These are phyloP conservation scores for Fusarium citri DNA, from an alignment of 2,329 filamentous ascomycete species.

Conservation along the genomic window DNA sequence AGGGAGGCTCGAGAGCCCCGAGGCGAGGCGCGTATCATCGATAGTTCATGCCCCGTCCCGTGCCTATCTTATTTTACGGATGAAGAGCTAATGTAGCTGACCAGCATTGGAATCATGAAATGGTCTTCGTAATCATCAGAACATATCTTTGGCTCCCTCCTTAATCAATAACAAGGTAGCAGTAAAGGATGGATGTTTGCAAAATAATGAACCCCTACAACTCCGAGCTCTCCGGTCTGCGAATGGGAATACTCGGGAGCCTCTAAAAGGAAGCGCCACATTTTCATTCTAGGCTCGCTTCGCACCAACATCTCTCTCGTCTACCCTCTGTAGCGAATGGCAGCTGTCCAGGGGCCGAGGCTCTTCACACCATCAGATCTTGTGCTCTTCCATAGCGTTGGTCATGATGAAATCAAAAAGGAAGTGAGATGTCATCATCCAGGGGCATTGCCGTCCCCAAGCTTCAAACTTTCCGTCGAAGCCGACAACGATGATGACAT, in stretches of 20 bases:
- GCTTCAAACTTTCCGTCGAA: conserved; percentile 32
- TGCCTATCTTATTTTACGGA: not conserved
- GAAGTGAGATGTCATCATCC: conserved; percentile 39
- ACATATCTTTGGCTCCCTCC: conserved; percentile 15
- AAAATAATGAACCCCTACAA: conserved; percentile 16
- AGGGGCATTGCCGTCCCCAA: conserved; percentile 33
- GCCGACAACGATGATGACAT: conserved; percentile 36
- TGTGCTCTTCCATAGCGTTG: conserved; percentile 15
- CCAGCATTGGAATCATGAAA: not conserved
- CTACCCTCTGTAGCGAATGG: conserved; percentile 10
- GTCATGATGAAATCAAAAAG: conserved; percentile 22
- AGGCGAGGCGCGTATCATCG: conserved; percentile 11
- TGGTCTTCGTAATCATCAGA: conserved; percentile 14
- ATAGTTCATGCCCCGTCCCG: conserved; percentile 17
- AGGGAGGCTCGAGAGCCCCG: conserved; percentile 3
- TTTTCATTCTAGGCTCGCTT: conserved; percentile 19
- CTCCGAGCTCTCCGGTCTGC: conserved; percentile 46
- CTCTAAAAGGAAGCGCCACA: conserved; percentile 24
- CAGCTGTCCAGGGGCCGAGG: conserved; percentile 9
- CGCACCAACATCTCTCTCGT: conserved; percentile 18
- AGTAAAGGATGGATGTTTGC: conserved; percentile 17
- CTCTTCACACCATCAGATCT: conserved; percentile 34
- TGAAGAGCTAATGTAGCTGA: not conserved
- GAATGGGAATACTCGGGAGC: conserved; percentile 45
- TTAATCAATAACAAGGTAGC: conserved; percentile 21